Conservation (phyloP, 306 rosid species). For the Cucurbita argyrosperma region DNA sequence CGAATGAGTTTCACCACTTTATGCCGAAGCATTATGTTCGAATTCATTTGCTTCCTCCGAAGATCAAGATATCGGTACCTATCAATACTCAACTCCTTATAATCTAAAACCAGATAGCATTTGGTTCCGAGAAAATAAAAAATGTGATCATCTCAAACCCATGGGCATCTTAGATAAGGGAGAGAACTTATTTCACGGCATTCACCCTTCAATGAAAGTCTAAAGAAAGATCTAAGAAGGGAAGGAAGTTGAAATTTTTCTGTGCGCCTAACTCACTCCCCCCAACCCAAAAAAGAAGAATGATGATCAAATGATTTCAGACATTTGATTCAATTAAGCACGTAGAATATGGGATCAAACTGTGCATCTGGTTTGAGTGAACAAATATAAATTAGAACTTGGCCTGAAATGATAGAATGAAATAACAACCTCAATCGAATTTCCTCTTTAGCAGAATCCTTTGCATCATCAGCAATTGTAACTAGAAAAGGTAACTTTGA, state of each 20-base stretch:
- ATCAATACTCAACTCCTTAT: conserved; percentile 6
- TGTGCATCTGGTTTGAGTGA: neutral
- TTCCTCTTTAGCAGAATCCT: conserved; percentile 76
- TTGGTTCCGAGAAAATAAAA: neutral
- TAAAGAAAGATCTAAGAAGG: neutral
- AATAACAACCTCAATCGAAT: conserved; percentile 64
- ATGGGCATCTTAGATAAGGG: neutral
- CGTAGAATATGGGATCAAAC: neutral
- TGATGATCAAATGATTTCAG: neutral
- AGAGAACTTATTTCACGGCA: neutral
- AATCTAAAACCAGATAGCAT: neutral
- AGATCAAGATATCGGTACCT: conserved; percentile 93
- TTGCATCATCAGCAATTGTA: conserved; percentile 69
- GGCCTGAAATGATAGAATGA: neutral
- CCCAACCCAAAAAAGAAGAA: neutral
- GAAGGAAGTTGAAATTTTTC: neutral
- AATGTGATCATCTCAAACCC: neutral
- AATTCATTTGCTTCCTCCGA: conserved; percentile 72
- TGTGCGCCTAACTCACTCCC: neutral
- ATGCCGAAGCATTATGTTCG: conserved; percentile 69
- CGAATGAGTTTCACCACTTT: conserved; percentile 79
- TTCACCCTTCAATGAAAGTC: neutral
- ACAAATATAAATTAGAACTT: neutral
- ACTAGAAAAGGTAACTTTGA: conserved; percentile 69
- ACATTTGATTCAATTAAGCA: neutral